Evolutionary conservation across 2,329 filamentous ascomycete genomes (phyloP), one percentile per base, ranked within the genome.

Genomic region (Neonectria sp.): DNA sequence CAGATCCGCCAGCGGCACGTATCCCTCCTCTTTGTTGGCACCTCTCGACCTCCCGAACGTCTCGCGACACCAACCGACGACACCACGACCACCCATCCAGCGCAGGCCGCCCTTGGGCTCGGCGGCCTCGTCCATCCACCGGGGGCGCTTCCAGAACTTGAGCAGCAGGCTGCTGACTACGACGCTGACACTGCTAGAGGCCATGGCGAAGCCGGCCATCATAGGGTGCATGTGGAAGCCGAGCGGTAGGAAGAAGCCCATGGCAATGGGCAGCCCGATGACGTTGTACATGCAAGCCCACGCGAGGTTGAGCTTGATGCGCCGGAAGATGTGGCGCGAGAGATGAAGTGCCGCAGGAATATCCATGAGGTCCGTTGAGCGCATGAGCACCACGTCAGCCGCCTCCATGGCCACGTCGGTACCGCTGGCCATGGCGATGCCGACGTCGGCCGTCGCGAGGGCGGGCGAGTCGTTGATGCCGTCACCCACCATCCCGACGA

Each of bases 391-490:
- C 21, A 99, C 90, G 75, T 97, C 95, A 0, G 96, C 96, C 1
- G 96, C 96, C 83, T 98, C 96, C 90, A 99, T 97, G 56, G 96
- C 96, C 1, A 99, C 95, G 78, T 98, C 96, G 0, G 96, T 98
- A 63, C 96, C 96, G 8, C 92, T 95, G 6, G 94, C 89, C 81
- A 99, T 94, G 65, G 95, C 95, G 73, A 99, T 97, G 70, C 96
- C 96, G 31, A 98, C 91, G 73, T 97, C 91, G 12, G 96, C 95
- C 0, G 95, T 97, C 0, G 95, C 96, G 12, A 99, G 89, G 1
- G 96, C 96, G 0, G 96, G 96, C 0, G 95, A 97, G 83, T 99
- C 96, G 81, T 99, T 99, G 87, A 99, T 98, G 48, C 96, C 96
- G 80, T 99, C 96, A 59, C 96, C 95, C 15, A 98, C 95, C 96